Base-by-base conservation (phyloP, 192 early-diverging fungal genomes). In the Obelidium mucronatum region DNA sequence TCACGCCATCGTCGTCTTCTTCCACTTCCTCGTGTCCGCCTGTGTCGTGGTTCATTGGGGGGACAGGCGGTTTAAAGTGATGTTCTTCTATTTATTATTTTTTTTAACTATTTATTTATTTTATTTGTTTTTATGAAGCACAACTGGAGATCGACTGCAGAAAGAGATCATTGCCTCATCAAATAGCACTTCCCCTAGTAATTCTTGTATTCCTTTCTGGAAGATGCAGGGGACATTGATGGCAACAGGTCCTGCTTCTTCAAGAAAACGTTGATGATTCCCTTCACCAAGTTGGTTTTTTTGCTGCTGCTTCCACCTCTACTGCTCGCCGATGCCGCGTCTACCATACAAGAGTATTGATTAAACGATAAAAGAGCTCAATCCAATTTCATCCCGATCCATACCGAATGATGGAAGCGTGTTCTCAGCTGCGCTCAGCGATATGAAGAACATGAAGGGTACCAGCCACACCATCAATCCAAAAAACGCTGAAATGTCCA, bases 401-500 rank as follows among this genome's bases (percentile, higher is more conserved):
- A 30, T 60, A 87, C 84, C 90, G 65, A 86, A 91, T 63, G 84
- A 80, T 4, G 94, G 94, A 33, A 96, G 80, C 0, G 93, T 90
- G 75, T 93, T 90, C 63, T 96, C 94, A 72, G 94, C 94, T n/a
- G 96, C 93, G 73, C 92, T 94, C 59, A 97, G 85, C 40, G 94
- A 95, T 74, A 99, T 92, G 74, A 99, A 96, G 78, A 94, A 95
- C 24, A 91, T 81, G 67, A 99, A 93, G 2, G 97, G 97, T 8
- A 99, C 86, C 59, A 97, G 74, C 97, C 97, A 99, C 6, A 99
- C 93, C 75, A 91, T 92, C 69, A 98, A 87, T 24, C 94, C 94
- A 84, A 99, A 98, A 85, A 97, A 96, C 24, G 93, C 86, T 56
- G 93, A 93, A 60, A 96, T 92, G 62, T 94, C 93, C 70, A 85